A percentile compares a stretch with the other conserved stretches of the same genome.
Evolutionary conservation across 768 basidiomycete genomes (phyloP).

Genomic region (Termitomyces sp.): DNA sequence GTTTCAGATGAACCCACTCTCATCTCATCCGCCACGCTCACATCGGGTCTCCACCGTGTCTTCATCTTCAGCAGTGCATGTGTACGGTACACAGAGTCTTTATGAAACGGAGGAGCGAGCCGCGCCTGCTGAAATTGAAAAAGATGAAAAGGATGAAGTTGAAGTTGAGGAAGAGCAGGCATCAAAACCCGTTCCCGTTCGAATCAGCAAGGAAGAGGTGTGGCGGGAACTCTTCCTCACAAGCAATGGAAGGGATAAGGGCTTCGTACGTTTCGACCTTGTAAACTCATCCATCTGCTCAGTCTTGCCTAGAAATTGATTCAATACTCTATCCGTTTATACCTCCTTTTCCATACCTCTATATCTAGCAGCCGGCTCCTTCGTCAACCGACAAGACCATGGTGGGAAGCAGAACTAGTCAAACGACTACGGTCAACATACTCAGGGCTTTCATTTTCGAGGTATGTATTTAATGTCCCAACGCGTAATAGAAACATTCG

Average conservation of each 20-base stretch:
- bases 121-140: conserved; percentile 25
- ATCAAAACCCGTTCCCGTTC: conserved; percentile 36
- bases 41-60: conserved; percentile 52
- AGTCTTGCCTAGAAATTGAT: conserved; percentile 62
- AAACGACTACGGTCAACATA: conserved; percentile 57
- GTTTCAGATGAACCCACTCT: conserved; percentile 81
- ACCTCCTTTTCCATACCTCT: conserved; percentile 62
- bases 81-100: conserved; percentile 29
- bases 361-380: conserved; percentile 41
- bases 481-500: not conserved
- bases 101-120: conserved; percentile 42
- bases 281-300: not conserved
- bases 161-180: conserved; percentile 43
- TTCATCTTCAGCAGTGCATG: conserved; percentile 26
- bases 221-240: conserved; percentile 79
- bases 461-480: conserved; percentile 32
- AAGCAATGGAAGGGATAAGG: conserved; percentile 79
- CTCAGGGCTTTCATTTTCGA: conserved; percentile 67
- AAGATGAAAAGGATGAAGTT: conserved; percentile 32
- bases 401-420: conserved; percentile 53
- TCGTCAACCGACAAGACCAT: conserved; percentile 35
- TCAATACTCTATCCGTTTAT: conserved; percentile 76
- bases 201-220: conserved; percentile 58
- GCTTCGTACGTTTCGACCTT: conserved; percentile 52
- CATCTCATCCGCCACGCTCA: conserved; percentile 73